These are phyloP conservation scores for Boletellus deceptivus DNA, from an alignment of 1,284 basidiomycete genomes.

Conservation along the genomic window DNA sequence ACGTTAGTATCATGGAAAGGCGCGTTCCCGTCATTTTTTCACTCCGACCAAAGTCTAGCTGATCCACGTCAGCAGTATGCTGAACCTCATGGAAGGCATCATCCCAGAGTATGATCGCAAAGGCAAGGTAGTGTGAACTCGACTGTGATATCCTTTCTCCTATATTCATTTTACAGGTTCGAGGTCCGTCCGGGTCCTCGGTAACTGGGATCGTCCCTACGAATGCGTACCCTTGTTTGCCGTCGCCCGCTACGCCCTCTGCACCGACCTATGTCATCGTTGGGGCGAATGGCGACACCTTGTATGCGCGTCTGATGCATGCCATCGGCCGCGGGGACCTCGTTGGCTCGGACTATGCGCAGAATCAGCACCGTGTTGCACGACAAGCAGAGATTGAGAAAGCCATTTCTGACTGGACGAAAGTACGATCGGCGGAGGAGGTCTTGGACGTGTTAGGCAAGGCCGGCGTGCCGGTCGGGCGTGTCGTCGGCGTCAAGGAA, in stretches of 20 bases:
- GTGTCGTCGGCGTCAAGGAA: constrained; percentile 60
- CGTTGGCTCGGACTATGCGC: constrained; percentile 49
- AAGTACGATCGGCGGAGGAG: constrained; percentile 42
- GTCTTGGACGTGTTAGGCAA: constrained; percentile 42
- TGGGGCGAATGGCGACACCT: constrained; percentile 66
- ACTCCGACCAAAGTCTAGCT: not conserved
- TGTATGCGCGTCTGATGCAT: constrained; percentile 64
- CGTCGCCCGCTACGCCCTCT: constrained; percentile 40
- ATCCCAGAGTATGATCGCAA: constrained; percentile 75
- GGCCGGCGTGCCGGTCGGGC: constrained; percentile 59
- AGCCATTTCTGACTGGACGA: constrained; percentile 61
- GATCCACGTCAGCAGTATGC: constrained; percentile 43
- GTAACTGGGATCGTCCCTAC: constrained; percentile 72
- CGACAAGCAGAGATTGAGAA: constrained; percentile 59
- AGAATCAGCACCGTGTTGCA: constrained; percentile 62
- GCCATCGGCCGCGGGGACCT: constrained; percentile 59
- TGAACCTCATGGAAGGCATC: constrained; percentile 74
- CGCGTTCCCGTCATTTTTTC: constrained; percentile 12
- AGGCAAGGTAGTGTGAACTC: constrained; percentile 45
- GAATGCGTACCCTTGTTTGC: constrained; percentile 65
- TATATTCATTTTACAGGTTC: constrained; percentile 40
- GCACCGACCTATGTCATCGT: constrained; percentile 61
- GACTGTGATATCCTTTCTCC: not conserved
- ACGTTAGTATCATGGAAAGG: constrained; percentile 75
- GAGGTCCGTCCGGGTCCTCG: constrained; percentile 69